Evolutionary conservation across 805 yeast genomes (phyloP), one percentile per base, ranked within the genome.

Genomic region (Yamadazyma sp.): DNA sequence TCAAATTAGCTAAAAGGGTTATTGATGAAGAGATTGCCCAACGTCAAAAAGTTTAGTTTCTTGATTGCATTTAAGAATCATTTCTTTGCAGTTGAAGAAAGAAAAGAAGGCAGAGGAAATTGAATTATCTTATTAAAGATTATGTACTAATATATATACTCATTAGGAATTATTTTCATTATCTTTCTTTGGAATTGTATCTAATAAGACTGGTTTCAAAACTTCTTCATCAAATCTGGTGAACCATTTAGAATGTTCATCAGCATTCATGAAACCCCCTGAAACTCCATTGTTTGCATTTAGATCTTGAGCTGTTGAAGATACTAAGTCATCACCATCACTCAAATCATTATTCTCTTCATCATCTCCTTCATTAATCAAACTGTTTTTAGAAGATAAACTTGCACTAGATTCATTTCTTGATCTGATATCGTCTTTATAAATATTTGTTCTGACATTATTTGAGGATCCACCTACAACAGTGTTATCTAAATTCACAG

Each of bases 221-320:
- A 93, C 93, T 54, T 86, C 86, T 49, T 93, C 96, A 55, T 93
- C 99, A 53, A 93, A 86, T 48, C 78, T 82, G 14, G 86, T 82
- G 58, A 93, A 93, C 98, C 98, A 91, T 54, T 76, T 80, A 8
- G 89, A 84, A 42, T 80, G 85, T 45, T 84, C 89, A 43, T 82
- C 91, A 1, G 76, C 73, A 40, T 69, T 66, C 21, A 73, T 51
- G 36, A 68, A 61, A 3, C 69, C 63, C 5, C 67, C 64, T 26
- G 66, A 48, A 2, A 65, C 58, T 7, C 73, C 71, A 26, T 43
- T 42, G 17, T 36, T n/a, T 42, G 42, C 27, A 31, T 30, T 21
- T 7, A 11, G 7, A 8, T 21, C 23, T 11, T 21, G 23, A 21
- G 23, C n/a, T n/a, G n/a, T n/a, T n/a, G n/a, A n/a, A n/a, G n/a